phyloP scores from a whole-genome alignment of 1,284 basidiomycete genomes.

The Peniophora sp. region DNA sequence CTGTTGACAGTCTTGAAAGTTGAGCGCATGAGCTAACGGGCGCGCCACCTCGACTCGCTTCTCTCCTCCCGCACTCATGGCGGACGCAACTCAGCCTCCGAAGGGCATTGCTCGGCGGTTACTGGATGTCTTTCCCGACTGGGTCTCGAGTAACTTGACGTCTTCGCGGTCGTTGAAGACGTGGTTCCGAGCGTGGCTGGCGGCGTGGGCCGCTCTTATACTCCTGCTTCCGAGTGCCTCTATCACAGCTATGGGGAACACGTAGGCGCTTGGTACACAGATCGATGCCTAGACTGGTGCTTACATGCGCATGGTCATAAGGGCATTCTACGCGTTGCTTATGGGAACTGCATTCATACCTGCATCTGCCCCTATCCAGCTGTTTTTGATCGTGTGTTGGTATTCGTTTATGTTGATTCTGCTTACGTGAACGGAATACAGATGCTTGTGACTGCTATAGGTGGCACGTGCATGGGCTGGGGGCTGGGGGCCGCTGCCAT shows the following conservation, averaged over 20 bases:
- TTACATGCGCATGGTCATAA: background rate
- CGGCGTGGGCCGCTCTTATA: slow-evolving; percentile 18
- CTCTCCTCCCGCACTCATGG: too few species aligned
- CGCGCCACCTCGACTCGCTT: too few species aligned
- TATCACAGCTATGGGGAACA: slow-evolving; percentile 18
- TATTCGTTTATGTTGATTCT: background rate
- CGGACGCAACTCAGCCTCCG: too few species aligned
- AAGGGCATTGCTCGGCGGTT: too few species aligned
- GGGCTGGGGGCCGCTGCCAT: slow-evolving; percentile 67
- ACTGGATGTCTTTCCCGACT: slow-evolving; percentile 12
- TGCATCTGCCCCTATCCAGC: slow-evolving; percentile 27
- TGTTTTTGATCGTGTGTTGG: slow-evolving; percentile 27
- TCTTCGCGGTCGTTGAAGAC: slow-evolving; percentile 14
- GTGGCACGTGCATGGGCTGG: slow-evolving; percentile 69
- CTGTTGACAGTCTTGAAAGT: too few species aligned
- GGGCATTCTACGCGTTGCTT: slow-evolving; percentile 28
- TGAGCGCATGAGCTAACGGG: too few species aligned
- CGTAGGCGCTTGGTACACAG: slow-evolving; percentile 12
- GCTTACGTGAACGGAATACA: slow-evolving; percentile 10
- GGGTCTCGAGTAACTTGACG: slow-evolving; percentile 15
- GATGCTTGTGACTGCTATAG: slow-evolving; percentile 37
- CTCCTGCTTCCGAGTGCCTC: slow-evolving; percentile 16
- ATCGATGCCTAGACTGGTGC: background rate
- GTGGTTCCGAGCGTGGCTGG: slow-evolving; percentile 19
- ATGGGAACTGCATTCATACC: slow-evolving; percentile 24